Conservation (phyloP, 177 flowering plant species). For the Vitis hybrid region DNA sequence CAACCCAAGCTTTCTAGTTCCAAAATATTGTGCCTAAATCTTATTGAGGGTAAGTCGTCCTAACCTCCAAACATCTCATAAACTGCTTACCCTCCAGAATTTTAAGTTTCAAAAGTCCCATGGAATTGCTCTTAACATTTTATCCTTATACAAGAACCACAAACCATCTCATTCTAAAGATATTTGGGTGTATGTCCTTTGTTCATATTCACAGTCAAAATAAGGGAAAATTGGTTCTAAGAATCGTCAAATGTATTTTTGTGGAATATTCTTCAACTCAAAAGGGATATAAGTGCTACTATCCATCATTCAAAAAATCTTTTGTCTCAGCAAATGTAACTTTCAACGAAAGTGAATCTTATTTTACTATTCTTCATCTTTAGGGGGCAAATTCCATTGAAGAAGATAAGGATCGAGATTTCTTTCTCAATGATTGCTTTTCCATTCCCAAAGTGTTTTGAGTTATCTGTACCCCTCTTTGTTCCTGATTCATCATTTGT, state of each 20-base stretch:
- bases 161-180: neutral
- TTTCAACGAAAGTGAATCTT: neutral
- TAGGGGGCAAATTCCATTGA: neutral
- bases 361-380: neutral
- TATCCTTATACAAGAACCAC: neutral
- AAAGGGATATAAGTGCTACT: conserved; percentile 6
- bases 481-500: too few relatives aligned
- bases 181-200: conserved; percentile 10
- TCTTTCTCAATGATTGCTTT: too few relatives aligned
- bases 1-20: too few relatives aligned
- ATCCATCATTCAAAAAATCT: conserved; percentile 3
- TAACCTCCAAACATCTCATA: neutral
- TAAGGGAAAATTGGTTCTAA: conserved; percentile 3
- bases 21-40: too few relatives aligned
- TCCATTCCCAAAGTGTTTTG: too few relatives aligned
- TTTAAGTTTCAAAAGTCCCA: neutral
- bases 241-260: conserved; percentile 5
- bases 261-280: neutral
- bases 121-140: neutral
- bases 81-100: conserved; percentile 3
- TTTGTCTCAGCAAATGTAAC: neutral
- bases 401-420: too few relatives aligned
- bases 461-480: too few relatives aligned
- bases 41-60: too few relatives aligned
- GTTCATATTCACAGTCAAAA: neutral